Percentiles rank a stretch among this genome's conserved stretches.
Conservation (phyloP, 352 stramenopile species). For the Phytophthora sojae region DNA sequence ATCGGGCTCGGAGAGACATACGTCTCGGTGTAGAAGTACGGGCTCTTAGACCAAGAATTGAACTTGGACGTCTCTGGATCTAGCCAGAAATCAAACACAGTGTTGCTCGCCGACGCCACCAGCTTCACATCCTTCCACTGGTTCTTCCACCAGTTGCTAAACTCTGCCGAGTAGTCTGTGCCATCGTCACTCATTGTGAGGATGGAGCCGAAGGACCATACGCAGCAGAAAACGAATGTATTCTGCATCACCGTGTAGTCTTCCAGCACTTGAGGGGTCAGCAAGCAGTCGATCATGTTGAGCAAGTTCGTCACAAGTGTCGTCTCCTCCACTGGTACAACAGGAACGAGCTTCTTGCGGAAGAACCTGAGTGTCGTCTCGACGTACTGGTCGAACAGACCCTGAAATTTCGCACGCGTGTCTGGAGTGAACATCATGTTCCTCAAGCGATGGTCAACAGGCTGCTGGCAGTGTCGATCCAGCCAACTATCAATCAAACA, state of each 20-base stretch:
- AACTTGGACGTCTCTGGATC: constrained; percentile 93
- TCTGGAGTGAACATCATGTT: constrained; percentile 87
- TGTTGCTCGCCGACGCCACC: constrained; percentile 92
- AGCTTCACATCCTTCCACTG: constrained; percentile 97
- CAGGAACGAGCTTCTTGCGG: constrained; percentile 92
- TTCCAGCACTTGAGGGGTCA: constrained; percentile 84
- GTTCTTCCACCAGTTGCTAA: constrained; percentile 96
- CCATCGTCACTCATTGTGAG: constrained; percentile 94
- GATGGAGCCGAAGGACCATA: constrained; percentile 95
- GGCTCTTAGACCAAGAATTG: constrained; percentile 95
- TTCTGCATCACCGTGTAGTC: constrained; percentile 89
- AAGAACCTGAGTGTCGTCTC: constrained; percentile 94
- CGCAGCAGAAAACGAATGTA: constrained; percentile 96
- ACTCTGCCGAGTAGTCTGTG: constrained; percentile 94
- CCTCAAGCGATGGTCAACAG: constrained; percentile 67
- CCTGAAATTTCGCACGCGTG: constrained; percentile 79
- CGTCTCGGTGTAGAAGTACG: constrained; percentile 94
- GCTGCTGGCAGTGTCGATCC: constrained; percentile 72
- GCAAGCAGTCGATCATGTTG: constrained; percentile 94
- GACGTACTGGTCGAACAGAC: constrained; percentile 94
- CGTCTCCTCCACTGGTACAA: constrained; percentile 95
- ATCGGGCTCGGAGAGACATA: constrained; percentile 88
- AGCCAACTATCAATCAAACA: constrained; percentile 95
- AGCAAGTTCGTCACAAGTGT: constrained; percentile 93
- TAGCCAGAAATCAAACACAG: constrained; percentile 98